Conservation (phyloP, 306 rosid species). For the Arachis hypogaea region DNA sequence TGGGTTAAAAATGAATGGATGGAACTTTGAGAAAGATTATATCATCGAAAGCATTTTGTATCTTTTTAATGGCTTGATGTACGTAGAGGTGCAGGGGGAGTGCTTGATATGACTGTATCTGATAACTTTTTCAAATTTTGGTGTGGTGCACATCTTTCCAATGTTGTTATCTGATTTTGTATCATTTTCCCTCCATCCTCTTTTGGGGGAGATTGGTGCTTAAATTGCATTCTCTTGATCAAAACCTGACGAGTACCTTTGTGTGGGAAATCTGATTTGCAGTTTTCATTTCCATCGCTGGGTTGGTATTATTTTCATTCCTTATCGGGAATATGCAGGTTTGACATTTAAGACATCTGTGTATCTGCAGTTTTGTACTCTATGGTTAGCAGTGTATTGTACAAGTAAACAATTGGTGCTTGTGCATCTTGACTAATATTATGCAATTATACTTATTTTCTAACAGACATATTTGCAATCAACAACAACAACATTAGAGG, state of each 20-base stretch:
- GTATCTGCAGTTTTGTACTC: no score
- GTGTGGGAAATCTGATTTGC: conserved; percentile 71
- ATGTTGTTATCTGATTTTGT: conserved; percentile 29
- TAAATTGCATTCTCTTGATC: conserved; percentile 72
- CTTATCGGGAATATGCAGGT: conserved; percentile 67
- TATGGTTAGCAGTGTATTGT: neutral
- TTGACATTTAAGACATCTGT: conserved; percentile 14
- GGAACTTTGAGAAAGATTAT: neutral
- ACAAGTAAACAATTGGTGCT: neutral
- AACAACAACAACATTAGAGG: conserved; percentile 87
- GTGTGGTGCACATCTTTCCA: neutral
- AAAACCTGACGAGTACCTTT: conserved; percentile 65
- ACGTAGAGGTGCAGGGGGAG: neutral
- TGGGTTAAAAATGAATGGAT: no score
- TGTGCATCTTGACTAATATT: conserved; percentile 13
- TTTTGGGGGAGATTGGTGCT: conserved; percentile 15
- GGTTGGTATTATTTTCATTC: conserved; percentile 70
- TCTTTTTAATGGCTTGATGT: neutral
- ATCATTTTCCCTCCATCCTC: conserved; percentile 25
- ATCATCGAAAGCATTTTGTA: neutral
- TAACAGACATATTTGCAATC: conserved; percentile 90
- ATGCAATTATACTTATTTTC: conserved; percentile 31
- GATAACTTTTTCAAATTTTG: neutral
- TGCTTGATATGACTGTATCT: neutral
- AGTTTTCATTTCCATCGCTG: conserved; percentile 59